Evolutionary conservation across 2,329 filamentous ascomycete species (phyloP).

Genomic region (Chaetomium olivaceum): DNA sequence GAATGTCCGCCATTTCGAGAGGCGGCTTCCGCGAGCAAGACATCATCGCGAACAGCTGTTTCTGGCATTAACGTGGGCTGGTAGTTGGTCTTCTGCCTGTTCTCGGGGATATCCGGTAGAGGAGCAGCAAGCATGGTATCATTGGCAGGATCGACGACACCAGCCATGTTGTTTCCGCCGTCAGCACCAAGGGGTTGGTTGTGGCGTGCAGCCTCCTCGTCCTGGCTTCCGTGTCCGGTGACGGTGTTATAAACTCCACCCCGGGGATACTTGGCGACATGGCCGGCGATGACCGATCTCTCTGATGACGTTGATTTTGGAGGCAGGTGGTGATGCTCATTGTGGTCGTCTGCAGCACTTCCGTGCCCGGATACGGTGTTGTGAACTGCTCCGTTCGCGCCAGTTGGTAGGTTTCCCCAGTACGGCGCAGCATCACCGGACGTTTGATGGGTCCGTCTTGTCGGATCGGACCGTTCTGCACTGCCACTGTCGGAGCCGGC

Average conservation of each 20-base stretch:
- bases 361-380: slow-evolving; percentile 30
- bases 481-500: background rate
- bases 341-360: slow-evolving; percentile 10
- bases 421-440: slow-evolving; percentile 21
- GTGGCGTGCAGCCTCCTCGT: slow-evolving; percentile 25
- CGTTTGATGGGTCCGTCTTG: background rate
- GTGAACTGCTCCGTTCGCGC: slow-evolving; percentile 27
- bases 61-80: slow-evolving; percentile 14
- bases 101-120: slow-evolving; percentile 23
- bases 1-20: background rate
- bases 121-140: slow-evolving; percentile 11
- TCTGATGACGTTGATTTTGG: slow-evolving; percentile 7
- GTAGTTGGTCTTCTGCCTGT: slow-evolving; percentile 1
- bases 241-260: slow-evolving; percentile 26
- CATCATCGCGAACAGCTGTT: slow-evolving; percentile 18
- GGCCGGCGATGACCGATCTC: background rate
- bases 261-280: slow-evolving; percentile 16
- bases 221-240: slow-evolving; percentile 28
- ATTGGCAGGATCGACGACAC: background rate
- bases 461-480: background rate
- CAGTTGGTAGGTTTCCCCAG: slow-evolving; percentile 32
- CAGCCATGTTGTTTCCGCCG: background rate
- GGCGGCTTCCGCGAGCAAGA: slow-evolving; percentile 10
- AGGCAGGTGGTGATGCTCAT: slow-evolving; percentile 12
- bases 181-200: background rate